These are phyloP conservation scores for Pythium insidiosum DNA, from an alignment of 352 stramenopile genomes.

Conservation along the genomic window DNA sequence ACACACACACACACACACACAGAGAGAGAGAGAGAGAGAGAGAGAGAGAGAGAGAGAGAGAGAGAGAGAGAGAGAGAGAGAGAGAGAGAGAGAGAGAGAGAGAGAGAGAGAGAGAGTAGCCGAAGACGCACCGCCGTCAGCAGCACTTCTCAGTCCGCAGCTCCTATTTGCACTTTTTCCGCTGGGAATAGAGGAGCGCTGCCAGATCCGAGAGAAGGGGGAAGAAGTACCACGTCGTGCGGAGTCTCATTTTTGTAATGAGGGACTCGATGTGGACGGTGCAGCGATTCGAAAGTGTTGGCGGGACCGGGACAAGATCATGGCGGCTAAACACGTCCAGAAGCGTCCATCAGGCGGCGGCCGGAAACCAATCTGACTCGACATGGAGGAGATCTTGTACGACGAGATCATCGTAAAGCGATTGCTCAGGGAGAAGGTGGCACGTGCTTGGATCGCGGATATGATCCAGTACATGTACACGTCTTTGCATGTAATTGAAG, in stretches of 20 bases:
- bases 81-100: too few species aligned
- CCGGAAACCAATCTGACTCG: slow-evolving; percentile 5
- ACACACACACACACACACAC: too few species aligned
- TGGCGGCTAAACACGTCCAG: slow-evolving; percentile 9
- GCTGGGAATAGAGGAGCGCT: too few species aligned
- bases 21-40: too few species aligned
- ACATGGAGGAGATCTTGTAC: slow-evolving; percentile 10
- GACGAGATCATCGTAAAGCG: slow-evolving; percentile 5
- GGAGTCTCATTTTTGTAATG: slow-evolving; percentile 7
- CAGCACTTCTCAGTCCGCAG: too few species aligned
- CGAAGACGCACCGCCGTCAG: too few species aligned
- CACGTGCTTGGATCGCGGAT: slow-evolving; percentile 2
- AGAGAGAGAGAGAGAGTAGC: too few species aligned
- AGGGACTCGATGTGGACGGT: slow-evolving; percentile 8
- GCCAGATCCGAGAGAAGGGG: too few species aligned
- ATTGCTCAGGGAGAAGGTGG: slow-evolving; percentile 7
- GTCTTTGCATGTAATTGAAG: neutral
- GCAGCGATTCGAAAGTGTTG: slow-evolving; percentile 16
- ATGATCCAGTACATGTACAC: neutral
- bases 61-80: too few species aligned
- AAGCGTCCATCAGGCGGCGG: slow-evolving; percentile 5
- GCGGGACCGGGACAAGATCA: slow-evolving; percentile 8
- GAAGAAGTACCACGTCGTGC: too few species aligned
- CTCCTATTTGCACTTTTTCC: too few species aligned
- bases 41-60: too few species aligned